These are phyloP conservation scores for Exophiala sideris DNA, from an alignment of 2,329 filamentous ascomycete genomes.

Conservation along the genomic window DNA sequence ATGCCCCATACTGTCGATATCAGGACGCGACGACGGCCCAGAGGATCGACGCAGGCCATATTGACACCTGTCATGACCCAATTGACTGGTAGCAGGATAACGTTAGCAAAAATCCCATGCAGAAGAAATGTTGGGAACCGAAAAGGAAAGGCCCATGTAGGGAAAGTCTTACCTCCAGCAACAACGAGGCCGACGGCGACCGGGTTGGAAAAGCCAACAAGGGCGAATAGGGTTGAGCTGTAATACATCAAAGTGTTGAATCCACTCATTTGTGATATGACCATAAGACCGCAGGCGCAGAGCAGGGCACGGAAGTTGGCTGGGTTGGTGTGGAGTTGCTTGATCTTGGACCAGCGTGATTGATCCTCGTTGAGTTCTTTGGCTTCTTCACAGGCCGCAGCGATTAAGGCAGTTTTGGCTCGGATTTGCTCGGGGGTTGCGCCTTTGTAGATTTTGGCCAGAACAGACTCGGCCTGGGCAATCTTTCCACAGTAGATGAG, in stretches of 20 bases:
- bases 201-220: slow-evolving; percentile 73
- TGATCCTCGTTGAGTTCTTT: slow-evolving; percentile 18
- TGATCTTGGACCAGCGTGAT: slow-evolving; percentile 32
- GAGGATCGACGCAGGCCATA: slow-evolving; percentile 72
- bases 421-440: slow-evolving; percentile 70
- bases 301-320: slow-evolving; percentile 60
- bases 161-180: slow-evolving; percentile 52
- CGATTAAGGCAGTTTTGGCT: slow-evolving; percentile 27
- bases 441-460: slow-evolving; percentile 58
- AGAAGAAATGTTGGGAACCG: background rate
- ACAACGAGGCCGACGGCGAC: slow-evolving; percentile 77
- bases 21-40: slow-evolving; percentile 75
- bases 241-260: slow-evolving; percentile 95
- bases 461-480: slow-evolving; percentile 60
- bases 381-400: slow-evolving; percentile 19
- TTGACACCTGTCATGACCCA: slow-evolving; percentile 47
- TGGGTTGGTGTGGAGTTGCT: slow-evolving; percentile 33
- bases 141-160: background rate
- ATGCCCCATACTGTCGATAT: slow-evolving; percentile 82
- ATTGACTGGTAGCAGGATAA: background rate
- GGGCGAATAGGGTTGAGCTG: slow-evolving; percentile 73
- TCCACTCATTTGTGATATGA: slow-evolving; percentile 81
- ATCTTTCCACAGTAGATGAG: slow-evolving; percentile 36
- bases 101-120: background rate
- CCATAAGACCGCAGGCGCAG: slow-evolving; percentile 84